Base-by-base conservation (phyloP, 108 stramenopile species). In the Schizochytrium sp. region DNA sequence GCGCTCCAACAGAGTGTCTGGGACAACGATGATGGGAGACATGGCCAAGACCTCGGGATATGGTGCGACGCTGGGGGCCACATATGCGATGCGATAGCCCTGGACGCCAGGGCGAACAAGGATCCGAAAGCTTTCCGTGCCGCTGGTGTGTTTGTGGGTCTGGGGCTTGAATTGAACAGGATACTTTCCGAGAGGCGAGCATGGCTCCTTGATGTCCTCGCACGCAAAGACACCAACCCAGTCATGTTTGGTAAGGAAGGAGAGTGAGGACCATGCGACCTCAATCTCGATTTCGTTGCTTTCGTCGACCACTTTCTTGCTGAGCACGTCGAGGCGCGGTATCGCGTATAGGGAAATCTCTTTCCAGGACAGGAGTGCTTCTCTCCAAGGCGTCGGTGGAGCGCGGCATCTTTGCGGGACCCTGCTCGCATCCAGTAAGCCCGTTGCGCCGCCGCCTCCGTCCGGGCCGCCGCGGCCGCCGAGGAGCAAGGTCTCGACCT, bases 141-240 rank as follows among this genome's bases (percentile, higher is more conserved):
- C 76, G n/a, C 25, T 53, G 45, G 19, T 28, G 48, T 53, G n/a
- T 12, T 53, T 53, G 6, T 12, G 6, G 12, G 19, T 6, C 76
- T 83, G 45, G 25, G 76, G 76, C 48, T 53, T 83, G 4, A 53
- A 83, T 4, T 83, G 76, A 10, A 83, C 51, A 12, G 76, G 76
- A 34, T 53, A 83, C 76, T 53, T 83, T 12, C 76, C 76, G 3
- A 83, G 48, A 12, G 76, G 76, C 16, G 76, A 83, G 76, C 76
- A 83, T 6, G 76, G 45, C 51, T 53, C 76, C 10, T 8, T 6
- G n/a, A 18, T 55, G 18, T 83, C 51, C 45, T 53, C 76, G 76
- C 76, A 83, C 10, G 76, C 48, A 53, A 83, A 83, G 48, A 83
- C 76, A 16, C 76, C 76, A 34, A 83, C 23, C 76, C 76, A 83